Conservation (phyloP, 352 stramenopile genomes). For the Pythium monospermum region DNA sequence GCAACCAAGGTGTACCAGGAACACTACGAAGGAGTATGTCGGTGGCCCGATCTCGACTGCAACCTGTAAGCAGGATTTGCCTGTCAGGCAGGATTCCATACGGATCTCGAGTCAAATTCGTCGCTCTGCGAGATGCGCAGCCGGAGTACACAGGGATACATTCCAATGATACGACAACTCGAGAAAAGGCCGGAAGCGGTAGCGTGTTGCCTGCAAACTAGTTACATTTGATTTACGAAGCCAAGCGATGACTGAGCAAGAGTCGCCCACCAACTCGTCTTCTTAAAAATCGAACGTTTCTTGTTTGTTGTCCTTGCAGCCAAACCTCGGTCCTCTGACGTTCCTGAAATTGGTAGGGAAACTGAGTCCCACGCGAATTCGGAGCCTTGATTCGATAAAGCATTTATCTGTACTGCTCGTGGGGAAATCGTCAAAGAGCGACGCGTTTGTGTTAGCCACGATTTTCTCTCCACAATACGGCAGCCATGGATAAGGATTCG, state of each 20-base stretch:
- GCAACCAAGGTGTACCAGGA: too few relatives aligned
- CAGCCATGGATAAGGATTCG: too few relatives aligned
- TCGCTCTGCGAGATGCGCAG: too few relatives aligned
- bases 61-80: too few relatives aligned
- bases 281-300: constrained; percentile 7
- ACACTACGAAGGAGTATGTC: too few relatives aligned
- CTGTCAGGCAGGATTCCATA: too few relatives aligned
- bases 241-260: constrained; percentile 2
- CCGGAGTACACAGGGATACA: too few relatives aligned
- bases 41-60: too few relatives aligned
- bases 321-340: constrained; percentile 24
- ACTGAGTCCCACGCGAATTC: constrained; percentile 21
- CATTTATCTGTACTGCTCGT: constrained; percentile 29
- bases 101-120: too few relatives aligned
- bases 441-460: too few relatives aligned
- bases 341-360: constrained; percentile 14
- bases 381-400: constrained; percentile 13
- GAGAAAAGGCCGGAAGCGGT: constrained; percentile 17
- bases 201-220: constrained; percentile 22
- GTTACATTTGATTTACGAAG: constrained; percentile 24
- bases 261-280: background rate
- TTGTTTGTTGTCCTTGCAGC: constrained; percentile 22
- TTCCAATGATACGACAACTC: too few relatives aligned
- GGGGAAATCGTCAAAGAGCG: too few relatives aligned
- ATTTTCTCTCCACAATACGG: constrained; percentile 2